These are phyloP conservation scores for Scopulariopsis brevicaulis DNA, from an alignment of 2,329 filamentous ascomycete genomes.

Conservation along the genomic window DNA sequence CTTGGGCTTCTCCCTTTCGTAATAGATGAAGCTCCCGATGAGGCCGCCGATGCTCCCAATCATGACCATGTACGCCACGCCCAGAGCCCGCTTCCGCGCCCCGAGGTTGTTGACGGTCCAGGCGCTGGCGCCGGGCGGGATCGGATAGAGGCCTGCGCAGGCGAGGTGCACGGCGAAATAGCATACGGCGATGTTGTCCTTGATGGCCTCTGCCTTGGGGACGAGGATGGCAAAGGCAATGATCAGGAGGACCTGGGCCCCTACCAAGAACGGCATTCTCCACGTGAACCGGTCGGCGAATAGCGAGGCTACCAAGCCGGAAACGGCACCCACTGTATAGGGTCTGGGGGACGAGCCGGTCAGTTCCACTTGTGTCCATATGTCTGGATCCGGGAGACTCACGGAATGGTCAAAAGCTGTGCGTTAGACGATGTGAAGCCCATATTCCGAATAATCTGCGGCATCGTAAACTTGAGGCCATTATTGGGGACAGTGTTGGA, in stretches of 20 bases:
- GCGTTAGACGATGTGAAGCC: slow-evolving; percentile 24
- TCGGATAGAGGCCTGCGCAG: slow-evolving; percentile 20
- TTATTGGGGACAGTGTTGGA: slow-evolving; percentile 26
- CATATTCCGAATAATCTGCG: slow-evolving; percentile 37
- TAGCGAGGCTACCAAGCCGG: neutral
- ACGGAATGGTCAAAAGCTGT: neutral
- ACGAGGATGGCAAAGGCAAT: neutral
- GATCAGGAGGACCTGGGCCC: neutral
- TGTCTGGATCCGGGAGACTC: neutral
- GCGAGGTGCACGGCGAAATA: neutral
- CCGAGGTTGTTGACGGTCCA: slow-evolving; percentile 23
- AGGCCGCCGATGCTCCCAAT: slow-evolving; percentile 17
- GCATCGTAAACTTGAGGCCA: slow-evolving; percentile 39
- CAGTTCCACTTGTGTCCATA: neutral
- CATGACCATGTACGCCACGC: slow-evolving; percentile 17
- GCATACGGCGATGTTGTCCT: slow-evolving; percentile 25
- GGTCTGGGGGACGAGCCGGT: neutral
- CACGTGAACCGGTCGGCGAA: neutral
- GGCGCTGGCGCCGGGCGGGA: slow-evolving; percentile 18
- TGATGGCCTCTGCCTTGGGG: neutral
- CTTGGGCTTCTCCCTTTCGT: slow-evolving; percentile 26
- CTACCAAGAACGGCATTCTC: neutral
- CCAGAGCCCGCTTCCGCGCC: slow-evolving; percentile 14
- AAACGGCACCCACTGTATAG: neutral
- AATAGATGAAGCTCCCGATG: slow-evolving; percentile 16